Evolutionary conservation across 1,139 yeast genomes (phyloP), one percentile per base, ranked within the genome.

Genomic region (Groenewaldozyma auringiensis): DNA sequence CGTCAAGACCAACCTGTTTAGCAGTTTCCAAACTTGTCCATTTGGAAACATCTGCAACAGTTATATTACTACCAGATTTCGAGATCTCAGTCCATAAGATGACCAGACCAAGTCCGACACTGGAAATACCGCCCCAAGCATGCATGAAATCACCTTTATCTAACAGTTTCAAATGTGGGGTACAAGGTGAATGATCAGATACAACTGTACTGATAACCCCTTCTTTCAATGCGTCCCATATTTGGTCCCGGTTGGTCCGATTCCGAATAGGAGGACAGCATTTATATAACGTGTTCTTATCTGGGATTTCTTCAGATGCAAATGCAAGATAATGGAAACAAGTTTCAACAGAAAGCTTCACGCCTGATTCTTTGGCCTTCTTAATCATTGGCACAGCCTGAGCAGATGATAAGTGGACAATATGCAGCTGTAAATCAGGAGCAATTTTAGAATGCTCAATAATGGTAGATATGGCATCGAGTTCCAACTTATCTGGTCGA

Each of bases 51-150:
- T 84, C 87, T 1, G 69, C 66, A 16, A 86, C 63, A 0, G 77
- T 59, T 16, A 82, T 70, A n/a, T n/a, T n/a, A n/a, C n/a, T n/a
- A n/a, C n/a, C n/a, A 3, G 54, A 44, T 38, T 54, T 53, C 31
- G 54, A 56, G 6, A 89, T 88, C 56, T 83, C 88, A 1, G 95
- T 84, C 72, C 76, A 81, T 47, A 89, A 66, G 39, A 88, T 74
- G 0, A 95, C 84, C 45, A 89, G 72, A 0, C 96, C 96, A 44
- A 88, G 77, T 0, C 97, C 97, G 22, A 89, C 94, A 1, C 95
- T 84, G 2, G 95, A 76, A 43, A 89, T 87, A n/a, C 96, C 97
- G 41, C 96, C 97, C 97, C 96, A 89, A 2, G 96, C 95, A 41
- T 79, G 76, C 62, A 87, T 79, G 62, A 88, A 89, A 61, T 89